Evolutionary conservation across 1,284 basidiomycete species (phyloP).

Genomic region (Boletellus sp.): DNA sequence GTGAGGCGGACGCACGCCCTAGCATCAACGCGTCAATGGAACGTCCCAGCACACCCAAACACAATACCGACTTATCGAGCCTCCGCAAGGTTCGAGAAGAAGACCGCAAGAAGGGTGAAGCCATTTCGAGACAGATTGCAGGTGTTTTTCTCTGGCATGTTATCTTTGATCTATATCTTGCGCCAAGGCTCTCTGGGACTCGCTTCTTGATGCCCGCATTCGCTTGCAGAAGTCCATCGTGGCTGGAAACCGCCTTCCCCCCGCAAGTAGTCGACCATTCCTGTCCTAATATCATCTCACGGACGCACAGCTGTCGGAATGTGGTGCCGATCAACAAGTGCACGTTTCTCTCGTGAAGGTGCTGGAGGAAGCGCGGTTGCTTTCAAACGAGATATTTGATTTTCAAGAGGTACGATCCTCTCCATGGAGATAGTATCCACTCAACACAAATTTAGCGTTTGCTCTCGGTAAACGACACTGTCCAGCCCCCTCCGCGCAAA

Average conservation of each 20-base stretch:
- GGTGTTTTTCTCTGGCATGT: conserved; percentile 28
- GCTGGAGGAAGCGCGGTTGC: conserved; percentile 53
- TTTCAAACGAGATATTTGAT: conserved; percentile 66
- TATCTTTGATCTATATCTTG: conserved; percentile 11
- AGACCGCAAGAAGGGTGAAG: conserved; percentile 74
- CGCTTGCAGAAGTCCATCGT: conserved; percentile 78
- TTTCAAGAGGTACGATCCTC: conserved; percentile 56
- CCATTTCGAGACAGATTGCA: conserved; percentile 80
- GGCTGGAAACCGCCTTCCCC: conserved; percentile 61
- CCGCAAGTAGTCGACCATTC: conserved; percentile 35
- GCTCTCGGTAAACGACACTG: conserved; percentile 45
- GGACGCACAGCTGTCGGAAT: conserved; percentile 20
- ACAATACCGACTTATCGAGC: conserved; percentile 48
- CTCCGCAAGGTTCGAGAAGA: conserved; percentile 60
- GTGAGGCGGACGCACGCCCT: conserved; percentile 1
- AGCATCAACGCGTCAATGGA: conserved; percentile 1
- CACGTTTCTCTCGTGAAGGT: conserved; percentile 43
- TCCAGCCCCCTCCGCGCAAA: conserved; percentile 56
- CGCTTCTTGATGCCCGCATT: conserved; percentile 83
- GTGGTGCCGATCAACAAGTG: conserved; percentile 33
- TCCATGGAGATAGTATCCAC: conserved; percentile 7
- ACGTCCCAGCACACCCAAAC: conserved; percentile 14
- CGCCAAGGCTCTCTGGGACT: conserved; percentile 75
- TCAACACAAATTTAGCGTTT: conserved; percentile 38
- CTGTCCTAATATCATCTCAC: conserved; percentile 20